Evolutionary conservation across 352 stramenopile species (phyloP), one percentile per base, ranked within the genome.

Genomic region (Phytophthora lateralis): DNA sequence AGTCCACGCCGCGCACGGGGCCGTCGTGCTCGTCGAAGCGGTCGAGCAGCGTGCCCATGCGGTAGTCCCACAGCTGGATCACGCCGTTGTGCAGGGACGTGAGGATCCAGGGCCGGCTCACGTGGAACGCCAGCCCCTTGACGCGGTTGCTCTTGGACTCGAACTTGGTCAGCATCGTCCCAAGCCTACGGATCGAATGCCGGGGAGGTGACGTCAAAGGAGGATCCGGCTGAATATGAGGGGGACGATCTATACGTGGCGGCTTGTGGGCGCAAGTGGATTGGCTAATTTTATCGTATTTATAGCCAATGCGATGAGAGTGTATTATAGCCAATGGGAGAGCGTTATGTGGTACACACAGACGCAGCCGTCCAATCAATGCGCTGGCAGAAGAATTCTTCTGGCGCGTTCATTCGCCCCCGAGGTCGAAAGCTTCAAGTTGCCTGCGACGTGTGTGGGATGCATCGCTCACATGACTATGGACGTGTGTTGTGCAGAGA

Each of bases 61-160:
- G 96, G 76, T 99, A 99, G 81, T 99, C 98, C 97, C 97, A 99
- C 52, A 98, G 90, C 76, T 98, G 84, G 70, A 97, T 97, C 39
- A 97, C 95, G 63, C 98, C 98, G 90, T 99, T 99, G 88, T 99
- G 98, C 39, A 99, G 87, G 53, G 97, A 99, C 32, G 97, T 98
- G 71, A 99, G 96, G 71, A 99, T 98, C 97, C 98, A 99, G 32
- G 98, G 98, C 43, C 97, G 90, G 37, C 97, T 97, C 39, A 96
- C 88, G 73, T 99, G 98, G 88, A 99, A 99, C 55, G 95, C 93
- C 39, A 99, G 85, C 4, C 98, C 98, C 81, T 99, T 99, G 6
- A 99, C 98, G 57, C 98, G 91, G 66, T 98, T 98, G 68, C 96
- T 99, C 89, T 99, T 99, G 66, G 92, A 98, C 86, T 99, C 97